phyloP scores from a whole-genome alignment of 331 rosid species.

The Quercus phellos region DNA sequence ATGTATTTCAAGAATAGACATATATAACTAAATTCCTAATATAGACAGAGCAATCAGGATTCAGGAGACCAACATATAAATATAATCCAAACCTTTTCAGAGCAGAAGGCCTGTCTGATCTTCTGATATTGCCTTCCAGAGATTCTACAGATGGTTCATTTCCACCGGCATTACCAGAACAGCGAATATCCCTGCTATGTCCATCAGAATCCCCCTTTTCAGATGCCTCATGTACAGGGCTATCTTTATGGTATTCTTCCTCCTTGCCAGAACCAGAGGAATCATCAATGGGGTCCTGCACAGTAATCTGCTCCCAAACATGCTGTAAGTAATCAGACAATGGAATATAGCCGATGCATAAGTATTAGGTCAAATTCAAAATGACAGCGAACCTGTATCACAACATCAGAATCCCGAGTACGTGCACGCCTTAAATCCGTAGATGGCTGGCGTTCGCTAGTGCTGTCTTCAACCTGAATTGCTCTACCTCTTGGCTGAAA shows the following conservation, averaged over 20 bases:
- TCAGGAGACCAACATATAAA: constrained; percentile 12
- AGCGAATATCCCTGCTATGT: constrained; percentile 18
- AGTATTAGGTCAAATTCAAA: constrained; percentile 12
- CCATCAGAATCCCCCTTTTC: constrained; percentile 28
- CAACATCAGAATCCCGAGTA: constrained; percentile 55
- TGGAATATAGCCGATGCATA: constrained; percentile 14
- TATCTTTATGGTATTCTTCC: constrained; percentile 5
- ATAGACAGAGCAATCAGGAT: constrained; percentile 9
- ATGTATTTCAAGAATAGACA: constrained; percentile 7
- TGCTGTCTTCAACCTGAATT: constrained; percentile 58
- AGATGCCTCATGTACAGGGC: constrained; percentile 26
- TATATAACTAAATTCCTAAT: not conserved
- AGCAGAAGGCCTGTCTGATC: constrained; percentile 24
- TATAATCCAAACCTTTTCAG: constrained; percentile 34
- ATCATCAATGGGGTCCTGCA: constrained; percentile 44
- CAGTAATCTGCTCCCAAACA: constrained; percentile 49
- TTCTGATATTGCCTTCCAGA: constrained; percentile 28
- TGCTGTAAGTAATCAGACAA: not conserved
- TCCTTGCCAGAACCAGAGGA: constrained; percentile 26
- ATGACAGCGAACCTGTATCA: constrained; percentile 56
- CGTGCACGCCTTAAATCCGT: constrained; percentile 44
- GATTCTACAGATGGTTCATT: constrained; percentile 32
- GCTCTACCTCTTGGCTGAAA: constrained; percentile 66
- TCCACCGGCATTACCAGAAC: constrained; percentile 22
- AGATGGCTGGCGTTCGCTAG: constrained; percentile 65